These are phyloP conservation scores for Diaporthe destruens DNA, from an alignment of 2,329 filamentous ascomycete species.

Conservation along the genomic window DNA sequence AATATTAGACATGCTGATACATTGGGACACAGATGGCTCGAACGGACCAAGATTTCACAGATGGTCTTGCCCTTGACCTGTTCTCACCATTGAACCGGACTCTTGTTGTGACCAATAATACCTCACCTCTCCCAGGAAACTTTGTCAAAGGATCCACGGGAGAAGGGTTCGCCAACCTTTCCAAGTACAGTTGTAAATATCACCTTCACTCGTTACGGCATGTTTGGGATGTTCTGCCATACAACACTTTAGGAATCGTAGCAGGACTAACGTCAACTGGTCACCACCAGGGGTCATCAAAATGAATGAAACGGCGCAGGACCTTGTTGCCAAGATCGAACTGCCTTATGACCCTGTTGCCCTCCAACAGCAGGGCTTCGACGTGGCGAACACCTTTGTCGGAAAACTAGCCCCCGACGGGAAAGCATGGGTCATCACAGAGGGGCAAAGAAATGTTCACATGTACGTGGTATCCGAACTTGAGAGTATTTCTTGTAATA, in stretches of 20 bases:
- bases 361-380: slow-evolving; percentile 2
- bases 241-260: no score
- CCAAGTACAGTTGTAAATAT: background rate
- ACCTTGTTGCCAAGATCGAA: slow-evolving; percentile 18
- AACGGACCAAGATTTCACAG: slow-evolving; percentile 18
- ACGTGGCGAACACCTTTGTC: slow-evolving; percentile 13
- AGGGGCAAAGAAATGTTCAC: slow-evolving; percentile 18
- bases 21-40: background rate
- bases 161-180: slow-evolving; percentile 11
- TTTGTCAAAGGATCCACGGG: slow-evolving; percentile 13
- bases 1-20: background rate
- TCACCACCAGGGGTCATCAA: background rate
- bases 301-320: slow-evolving; percentile 24
- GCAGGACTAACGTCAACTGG: no score
- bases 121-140: slow-evolving; percentile 10
- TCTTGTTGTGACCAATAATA: slow-evolving; percentile 9
- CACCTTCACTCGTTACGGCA: no score
- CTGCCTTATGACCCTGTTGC: slow-evolving; percentile 16
- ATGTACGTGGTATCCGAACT: background rate
- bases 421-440: slow-evolving; percentile 2
- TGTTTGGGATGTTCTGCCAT: no score
- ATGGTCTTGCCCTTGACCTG: slow-evolving; percentile 12
- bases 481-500: background rate
- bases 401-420: slow-evolving; percentile 3
- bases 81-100: slow-evolving; percentile 15